These are phyloP conservation scores for Fusarium tupiense DNA, from an alignment of 2,329 filamentous ascomycete genomes.

Conservation along the genomic window DNA sequence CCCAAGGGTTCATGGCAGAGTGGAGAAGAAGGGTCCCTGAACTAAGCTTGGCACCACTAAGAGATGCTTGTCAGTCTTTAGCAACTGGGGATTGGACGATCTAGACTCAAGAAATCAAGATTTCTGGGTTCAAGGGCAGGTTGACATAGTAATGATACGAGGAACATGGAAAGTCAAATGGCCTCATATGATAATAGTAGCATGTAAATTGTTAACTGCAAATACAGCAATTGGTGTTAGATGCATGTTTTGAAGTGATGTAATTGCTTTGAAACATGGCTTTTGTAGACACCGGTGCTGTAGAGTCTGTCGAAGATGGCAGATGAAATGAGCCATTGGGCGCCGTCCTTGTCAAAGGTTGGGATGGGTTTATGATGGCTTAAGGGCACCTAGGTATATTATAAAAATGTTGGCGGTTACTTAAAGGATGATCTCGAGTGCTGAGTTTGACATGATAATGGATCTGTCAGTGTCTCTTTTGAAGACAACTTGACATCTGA, in stretches of 20 bases:
- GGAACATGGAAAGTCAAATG: background rate
- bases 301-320: background rate
- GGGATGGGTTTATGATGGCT: background rate
- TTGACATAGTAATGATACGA: background rate
- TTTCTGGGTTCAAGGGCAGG: background rate
- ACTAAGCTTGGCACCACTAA: constrained; percentile 25
- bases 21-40: constrained; percentile 21
- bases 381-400: too few relatives aligned
- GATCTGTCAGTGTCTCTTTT: background rate
- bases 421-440: too few relatives aligned
- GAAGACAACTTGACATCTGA: background rate
- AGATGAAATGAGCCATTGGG: background rate
- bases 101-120: constrained; percentile 25
- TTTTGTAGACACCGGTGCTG: background rate
- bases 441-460: background rate
- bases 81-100: constrained; percentile 18
- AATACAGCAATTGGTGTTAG: background rate
- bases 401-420: background rate
- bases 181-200: background rate
- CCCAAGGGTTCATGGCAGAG: constrained; percentile 28
- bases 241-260: background rate
- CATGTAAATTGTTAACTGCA: background rate
- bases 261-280: background rate
- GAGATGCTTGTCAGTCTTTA: constrained; percentile 23
- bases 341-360: background rate